phyloP scores from a whole-genome alignment of 2,329 filamentous ascomycete genomes.

The Colletotrichum costaricense region DNA sequence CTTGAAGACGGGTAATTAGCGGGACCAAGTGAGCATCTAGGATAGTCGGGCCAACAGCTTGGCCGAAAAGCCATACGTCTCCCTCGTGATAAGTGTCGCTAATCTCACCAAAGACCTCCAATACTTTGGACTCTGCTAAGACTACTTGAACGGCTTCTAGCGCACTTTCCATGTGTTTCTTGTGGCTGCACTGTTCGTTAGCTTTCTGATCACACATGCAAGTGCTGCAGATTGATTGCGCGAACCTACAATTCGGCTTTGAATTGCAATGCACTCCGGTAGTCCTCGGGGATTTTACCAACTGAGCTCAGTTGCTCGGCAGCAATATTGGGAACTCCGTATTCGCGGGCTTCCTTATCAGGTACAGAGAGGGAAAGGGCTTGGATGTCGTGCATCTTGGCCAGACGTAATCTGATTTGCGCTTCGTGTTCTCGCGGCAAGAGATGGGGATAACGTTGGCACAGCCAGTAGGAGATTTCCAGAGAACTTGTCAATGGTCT shows the following conservation, averaged over 20 bases:
- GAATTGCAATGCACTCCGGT: background rate
- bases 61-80: background rate
- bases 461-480: background rate
- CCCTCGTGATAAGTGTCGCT: background rate
- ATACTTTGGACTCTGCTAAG: background rate
- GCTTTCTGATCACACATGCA: background rate
- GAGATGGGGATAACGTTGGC: background rate
- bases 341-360: background rate
- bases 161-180: background rate
- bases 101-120: background rate
- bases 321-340: background rate
- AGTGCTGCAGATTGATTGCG: background rate
- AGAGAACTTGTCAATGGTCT: background rate
- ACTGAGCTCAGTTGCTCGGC: background rate
- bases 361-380: background rate
- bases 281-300: background rate
- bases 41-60: background rate
- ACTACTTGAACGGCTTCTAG: background rate
- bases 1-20: background rate
- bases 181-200: background rate
- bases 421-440: background rate
- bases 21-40: background rate
- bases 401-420: background rate
- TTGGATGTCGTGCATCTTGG: background rate
- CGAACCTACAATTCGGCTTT: background rate